These are phyloP conservation scores for Termitomyces heimii DNA, from an alignment of 768 basidiomycete species.

Conservation along the genomic window DNA sequence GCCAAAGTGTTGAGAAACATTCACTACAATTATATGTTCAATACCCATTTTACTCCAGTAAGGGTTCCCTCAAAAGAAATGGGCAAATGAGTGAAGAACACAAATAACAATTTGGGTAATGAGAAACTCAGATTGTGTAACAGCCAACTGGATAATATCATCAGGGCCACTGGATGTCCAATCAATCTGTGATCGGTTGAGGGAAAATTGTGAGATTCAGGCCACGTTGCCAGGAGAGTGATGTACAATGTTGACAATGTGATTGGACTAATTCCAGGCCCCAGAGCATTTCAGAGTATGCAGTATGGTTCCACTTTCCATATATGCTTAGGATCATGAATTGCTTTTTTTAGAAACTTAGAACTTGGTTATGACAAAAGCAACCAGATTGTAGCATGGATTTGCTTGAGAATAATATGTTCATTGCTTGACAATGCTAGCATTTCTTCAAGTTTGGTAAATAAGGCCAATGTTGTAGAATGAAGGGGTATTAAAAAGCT, in stretches of 20 bases:
- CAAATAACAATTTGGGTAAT: not conserved
- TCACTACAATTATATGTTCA: not conserved
- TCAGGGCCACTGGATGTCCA: too few species aligned
- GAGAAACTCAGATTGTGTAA: too few species aligned
- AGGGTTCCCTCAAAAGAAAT: not conserved
- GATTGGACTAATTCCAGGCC: too few species aligned
- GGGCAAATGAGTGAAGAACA: not conserved
- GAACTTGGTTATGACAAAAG: not conserved
- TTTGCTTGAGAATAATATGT: not conserved
- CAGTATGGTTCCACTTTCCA: too few species aligned
- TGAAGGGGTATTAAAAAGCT: not conserved
- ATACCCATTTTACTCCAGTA: too few species aligned
- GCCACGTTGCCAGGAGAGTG: too few species aligned
- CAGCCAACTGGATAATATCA: too few species aligned
- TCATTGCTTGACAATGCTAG: not conserved
- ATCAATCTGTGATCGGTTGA: too few species aligned
- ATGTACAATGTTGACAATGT: too few species aligned
- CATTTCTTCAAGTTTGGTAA: not conserved
- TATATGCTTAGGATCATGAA: not conserved
- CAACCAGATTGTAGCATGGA: not conserved
- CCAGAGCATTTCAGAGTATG: too few species aligned
- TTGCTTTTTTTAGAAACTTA: not conserved
- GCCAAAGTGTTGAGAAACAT: not conserved
- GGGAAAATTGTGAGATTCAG: too few species aligned
- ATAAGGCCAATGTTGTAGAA: not conserved